phyloP scores from a whole-genome alignment of 768 basidiomycete genomes.

The Lactarius quietus region DNA sequence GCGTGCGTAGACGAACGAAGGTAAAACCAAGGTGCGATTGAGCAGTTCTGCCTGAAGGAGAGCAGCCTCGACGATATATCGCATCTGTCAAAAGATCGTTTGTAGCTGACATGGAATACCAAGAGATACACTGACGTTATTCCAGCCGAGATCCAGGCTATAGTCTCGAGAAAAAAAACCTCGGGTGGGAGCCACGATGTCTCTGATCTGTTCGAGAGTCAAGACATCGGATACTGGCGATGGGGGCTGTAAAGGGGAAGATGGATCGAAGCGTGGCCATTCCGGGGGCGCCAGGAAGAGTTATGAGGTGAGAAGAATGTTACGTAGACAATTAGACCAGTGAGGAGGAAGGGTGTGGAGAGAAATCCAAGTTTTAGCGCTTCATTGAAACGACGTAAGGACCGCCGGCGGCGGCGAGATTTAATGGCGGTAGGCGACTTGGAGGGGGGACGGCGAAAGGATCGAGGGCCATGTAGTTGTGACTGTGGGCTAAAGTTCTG shows the following conservation, averaged over 20 bases:
- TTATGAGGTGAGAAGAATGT: neutral
- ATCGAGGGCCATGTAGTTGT: neutral
- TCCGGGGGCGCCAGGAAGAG: neutral
- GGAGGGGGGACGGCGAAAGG: neutral
- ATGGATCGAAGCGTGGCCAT: too few species aligned
- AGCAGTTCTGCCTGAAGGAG: conserved; percentile 42
- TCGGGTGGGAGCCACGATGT: conserved; percentile 37
- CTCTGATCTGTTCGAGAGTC: conserved; percentile 34
- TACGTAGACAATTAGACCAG: conserved; percentile 16
- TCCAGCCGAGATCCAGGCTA: conserved; percentile 46
- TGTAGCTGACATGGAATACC: neutral
- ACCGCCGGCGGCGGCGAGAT: conserved; percentile 4
- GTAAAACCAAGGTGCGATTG: conserved; percentile 43
- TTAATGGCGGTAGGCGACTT: neutral
- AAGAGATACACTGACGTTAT: conserved; percentile 38
- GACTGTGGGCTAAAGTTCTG: too few species aligned
- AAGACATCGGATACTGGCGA: conserved; percentile 19
- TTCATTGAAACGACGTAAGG: neutral
- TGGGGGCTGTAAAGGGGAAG: neutral
- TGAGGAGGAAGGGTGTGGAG: conserved; percentile 7
- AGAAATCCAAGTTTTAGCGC: neutral
- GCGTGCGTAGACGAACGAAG: conserved; percentile 45
- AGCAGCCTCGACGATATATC: conserved; percentile 47
- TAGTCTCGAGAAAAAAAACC: conserved; percentile 46
- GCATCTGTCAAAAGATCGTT: conserved; percentile 36